These are phyloP conservation scores for Aspergillus unguis DNA, from an alignment of 2,329 filamentous ascomycete species.

Conservation along the genomic window DNA sequence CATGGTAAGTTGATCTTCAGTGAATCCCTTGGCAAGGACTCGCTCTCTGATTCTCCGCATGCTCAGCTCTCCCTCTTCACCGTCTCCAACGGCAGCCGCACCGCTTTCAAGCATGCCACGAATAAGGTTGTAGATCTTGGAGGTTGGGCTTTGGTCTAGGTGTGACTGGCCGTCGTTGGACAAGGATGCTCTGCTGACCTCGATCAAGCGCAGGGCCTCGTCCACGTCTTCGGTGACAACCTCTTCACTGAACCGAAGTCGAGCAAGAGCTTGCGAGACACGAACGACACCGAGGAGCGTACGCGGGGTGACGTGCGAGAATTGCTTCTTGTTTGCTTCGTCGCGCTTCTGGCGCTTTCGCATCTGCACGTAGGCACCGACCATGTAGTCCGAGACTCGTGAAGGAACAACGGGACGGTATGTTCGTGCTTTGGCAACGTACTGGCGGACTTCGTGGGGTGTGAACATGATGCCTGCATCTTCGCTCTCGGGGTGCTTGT, in stretches of 20 bases:
- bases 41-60: slow-evolving; percentile 85
- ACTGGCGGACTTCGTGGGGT: slow-evolving; percentile 90
- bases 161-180: slow-evolving; percentile 65
- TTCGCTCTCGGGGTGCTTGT: slow-evolving; percentile 77
- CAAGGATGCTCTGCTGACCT: slow-evolving; percentile 89
- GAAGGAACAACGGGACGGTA: slow-evolving; percentile 84
- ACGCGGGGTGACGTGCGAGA: slow-evolving; percentile 89
- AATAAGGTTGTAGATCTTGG: slow-evolving; percentile 92
- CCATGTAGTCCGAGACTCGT: slow-evolving; percentile 89
- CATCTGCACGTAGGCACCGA: slow-evolving; percentile 93
- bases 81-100: slow-evolving; percentile 73
- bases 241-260: slow-evolving; percentile 79
- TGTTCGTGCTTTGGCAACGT: slow-evolving; percentile 86
- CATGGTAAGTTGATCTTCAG: slow-evolving; percentile 82
- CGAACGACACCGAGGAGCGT: slow-evolving; percentile 90
- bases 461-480: slow-evolving; percentile 72
- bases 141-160: slow-evolving; percentile 74
- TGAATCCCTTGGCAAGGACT: slow-evolving; percentile 94
- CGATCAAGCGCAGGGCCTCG: slow-evolving; percentile 83
- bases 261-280: slow-evolving; percentile 87
- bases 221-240: slow-evolving; percentile 93
- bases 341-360: slow-evolving; percentile 88
- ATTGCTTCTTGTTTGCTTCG: slow-evolving; percentile 86
- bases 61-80: slow-evolving; percentile 71
- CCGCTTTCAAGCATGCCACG: slow-evolving; percentile 82